Evolutionary conservation across 805 yeast genomes (phyloP).

Genomic region (Maudiozyma saulgeensis): DNA sequence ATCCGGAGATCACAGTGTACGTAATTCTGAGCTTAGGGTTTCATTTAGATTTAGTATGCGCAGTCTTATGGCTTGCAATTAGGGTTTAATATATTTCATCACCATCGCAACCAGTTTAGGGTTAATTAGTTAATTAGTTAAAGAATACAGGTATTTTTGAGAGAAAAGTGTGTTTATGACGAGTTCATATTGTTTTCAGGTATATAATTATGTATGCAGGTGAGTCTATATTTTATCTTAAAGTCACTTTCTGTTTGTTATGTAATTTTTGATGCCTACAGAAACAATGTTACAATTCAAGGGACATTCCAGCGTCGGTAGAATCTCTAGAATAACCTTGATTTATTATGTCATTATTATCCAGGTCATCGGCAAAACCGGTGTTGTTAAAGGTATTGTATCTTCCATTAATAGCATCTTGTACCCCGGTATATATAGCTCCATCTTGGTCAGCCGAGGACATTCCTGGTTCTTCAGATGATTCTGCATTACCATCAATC

Average conservation of each 20-base stretch:
- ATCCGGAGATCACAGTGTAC: neutral
- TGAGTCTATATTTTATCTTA: neutral
- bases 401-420: slow-evolving; percentile 11
- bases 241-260: neutral
- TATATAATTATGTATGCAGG: neutral
- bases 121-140: neutral
- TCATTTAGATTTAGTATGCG: too few species aligned
- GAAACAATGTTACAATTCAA: slow-evolving; percentile 9
- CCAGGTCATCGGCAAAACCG: slow-evolving; percentile 25
- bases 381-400: slow-evolving; percentile 11
- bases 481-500: slow-evolving; percentile 3
- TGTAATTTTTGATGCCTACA: neutral
- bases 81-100: neutral
- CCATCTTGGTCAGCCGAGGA: neutral
- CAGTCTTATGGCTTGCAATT: neutral
- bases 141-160: too few species aligned
- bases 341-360: slow-evolving; percentile 8
- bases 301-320: slow-evolving; percentile 21
- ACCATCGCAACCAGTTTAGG: neutral
- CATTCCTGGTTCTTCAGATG: neutral
- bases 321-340: slow-evolving; percentile 5
- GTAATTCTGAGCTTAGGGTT: neutral
- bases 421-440: slow-evolving; percentile 11
- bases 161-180: too few species aligned
- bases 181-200: neutral